phyloP scores from a whole-genome alignment of 805 yeast species.

The Hanseniaspora jakobsenii region DNA sequence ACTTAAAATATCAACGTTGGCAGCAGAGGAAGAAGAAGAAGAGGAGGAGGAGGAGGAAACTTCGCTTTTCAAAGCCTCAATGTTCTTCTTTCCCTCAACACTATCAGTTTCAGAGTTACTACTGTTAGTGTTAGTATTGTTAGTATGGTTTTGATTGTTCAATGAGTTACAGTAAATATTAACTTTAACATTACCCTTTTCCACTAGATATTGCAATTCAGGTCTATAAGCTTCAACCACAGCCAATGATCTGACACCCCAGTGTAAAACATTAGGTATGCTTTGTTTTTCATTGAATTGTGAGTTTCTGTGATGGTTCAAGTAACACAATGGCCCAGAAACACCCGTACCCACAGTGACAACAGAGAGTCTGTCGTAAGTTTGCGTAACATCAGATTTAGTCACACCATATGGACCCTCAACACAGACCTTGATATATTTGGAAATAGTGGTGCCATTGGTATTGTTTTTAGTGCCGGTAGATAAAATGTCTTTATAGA shows the following conservation, averaged over 20 bases:
- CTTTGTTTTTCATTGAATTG: background rate
- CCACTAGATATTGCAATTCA: background rate
- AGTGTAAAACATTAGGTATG: conserved; percentile 9
- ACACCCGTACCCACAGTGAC: conserved; percentile 12
- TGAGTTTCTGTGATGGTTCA: conserved; percentile 1
- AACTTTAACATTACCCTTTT: background rate
- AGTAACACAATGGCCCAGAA: conserved; percentile 12
- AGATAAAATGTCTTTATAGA: background rate
- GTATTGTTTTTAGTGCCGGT: background rate
- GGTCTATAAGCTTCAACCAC: conserved; percentile 6
- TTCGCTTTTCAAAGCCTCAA: no score
- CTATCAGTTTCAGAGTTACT: background rate
- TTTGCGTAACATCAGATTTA: background rate
- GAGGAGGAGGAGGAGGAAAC: no score
- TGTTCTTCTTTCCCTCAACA: background rate
- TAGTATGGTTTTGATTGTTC: no score
- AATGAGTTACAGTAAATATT: conserved; percentile 4
- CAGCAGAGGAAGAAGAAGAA: no score
- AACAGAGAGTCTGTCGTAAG: conserved; percentile 1
- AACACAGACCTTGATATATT: conserved; percentile 1
- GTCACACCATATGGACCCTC: conserved; percentile 15
- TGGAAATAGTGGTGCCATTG: no score
- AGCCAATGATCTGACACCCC: conserved; percentile 11
- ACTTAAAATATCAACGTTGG: background rate
- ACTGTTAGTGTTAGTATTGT: background rate